Conservation (phyloP, 257 asterid genomes). For the Voacanga thouarsii region DNA sequence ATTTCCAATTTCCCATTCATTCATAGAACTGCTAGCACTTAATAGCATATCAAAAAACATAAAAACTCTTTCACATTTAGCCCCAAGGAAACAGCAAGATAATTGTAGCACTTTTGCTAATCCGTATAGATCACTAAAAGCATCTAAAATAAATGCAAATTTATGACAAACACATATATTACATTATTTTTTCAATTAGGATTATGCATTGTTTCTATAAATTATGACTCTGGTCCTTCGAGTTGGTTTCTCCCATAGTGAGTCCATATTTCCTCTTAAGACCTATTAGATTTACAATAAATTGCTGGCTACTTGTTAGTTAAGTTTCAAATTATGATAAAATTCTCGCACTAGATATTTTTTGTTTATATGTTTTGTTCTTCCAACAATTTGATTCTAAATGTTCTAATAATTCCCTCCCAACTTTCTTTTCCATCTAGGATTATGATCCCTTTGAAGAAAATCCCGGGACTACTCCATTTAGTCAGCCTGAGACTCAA, state of each 20-base stretch:
- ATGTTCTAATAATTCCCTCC: neutral
- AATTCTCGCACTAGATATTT: neutral
- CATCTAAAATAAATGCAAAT: neutral
- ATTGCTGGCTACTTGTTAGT: neutral
- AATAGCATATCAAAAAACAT: no score
- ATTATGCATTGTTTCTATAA: neutral
- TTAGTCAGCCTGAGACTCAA: constrained; percentile 97
- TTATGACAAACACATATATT: neutral
- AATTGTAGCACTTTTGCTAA: neutral
- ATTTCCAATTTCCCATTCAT: no score
- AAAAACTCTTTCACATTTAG: no score
- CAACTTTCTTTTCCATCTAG: no score
- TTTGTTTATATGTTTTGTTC: neutral
- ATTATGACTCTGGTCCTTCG: neutral
- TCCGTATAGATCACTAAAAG: neutral
- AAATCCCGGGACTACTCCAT: constrained; percentile 87
- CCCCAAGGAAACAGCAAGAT: neutral
- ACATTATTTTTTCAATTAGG: neutral
- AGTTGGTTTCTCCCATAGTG: neutral
- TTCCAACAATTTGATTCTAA: neutral
- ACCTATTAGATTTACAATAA: neutral
- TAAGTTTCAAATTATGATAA: neutral
- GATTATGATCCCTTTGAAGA: constrained; percentile 97
- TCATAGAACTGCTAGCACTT: no score
- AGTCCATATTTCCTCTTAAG: neutral